Percentiles rank a stretch among this genome's conserved stretches.
These are phyloP conservation scores for Acanthamoeba castellanii DNA, from an alignment of 208 protist genomes.

Conservation along the genomic window DNA sequence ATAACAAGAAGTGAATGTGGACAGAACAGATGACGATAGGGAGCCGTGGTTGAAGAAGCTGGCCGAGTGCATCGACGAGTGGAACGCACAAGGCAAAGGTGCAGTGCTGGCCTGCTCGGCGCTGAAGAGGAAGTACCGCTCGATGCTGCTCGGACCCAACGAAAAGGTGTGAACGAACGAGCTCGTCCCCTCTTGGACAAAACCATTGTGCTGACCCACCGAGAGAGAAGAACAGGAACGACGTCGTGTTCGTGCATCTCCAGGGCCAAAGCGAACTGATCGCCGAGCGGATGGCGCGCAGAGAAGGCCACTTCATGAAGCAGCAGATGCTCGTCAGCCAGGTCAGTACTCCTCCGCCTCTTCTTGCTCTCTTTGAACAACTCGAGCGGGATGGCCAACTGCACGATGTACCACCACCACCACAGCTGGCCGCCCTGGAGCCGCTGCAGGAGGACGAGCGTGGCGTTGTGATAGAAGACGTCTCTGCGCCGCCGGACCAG, in stretches of 20 bases:
- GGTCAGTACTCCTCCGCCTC: background rate
- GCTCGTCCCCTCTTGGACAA: background rate
- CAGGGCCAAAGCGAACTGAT: background rate
- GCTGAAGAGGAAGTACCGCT: slow-evolving; percentile 28
- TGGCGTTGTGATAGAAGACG: background rate
- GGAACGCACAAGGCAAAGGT: background rate
- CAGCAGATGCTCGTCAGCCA: background rate
- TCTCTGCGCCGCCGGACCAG: background rate
- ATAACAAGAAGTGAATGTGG: background rate
- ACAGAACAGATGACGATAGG: background rate
- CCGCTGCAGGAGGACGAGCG: slow-evolving; percentile 42
- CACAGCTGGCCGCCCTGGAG: slow-evolving; percentile 7
- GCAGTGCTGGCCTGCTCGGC: slow-evolving; percentile 26
- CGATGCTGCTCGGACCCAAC: background rate
- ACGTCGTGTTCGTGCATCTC: slow-evolving; percentile 10
- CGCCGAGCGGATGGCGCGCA: background rate
- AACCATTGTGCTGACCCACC: background rate
- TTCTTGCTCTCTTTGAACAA: background rate
- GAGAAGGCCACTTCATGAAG: slow-evolving; percentile 50
- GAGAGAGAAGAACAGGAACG: background rate
- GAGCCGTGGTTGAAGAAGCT: slow-evolving; percentile 21
- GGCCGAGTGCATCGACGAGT: slow-evolving; percentile 29
- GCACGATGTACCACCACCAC: background rate
- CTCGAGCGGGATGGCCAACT: background rate
- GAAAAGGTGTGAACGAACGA: background rate